phyloP scores from a whole-genome alignment of 148 eudicot genomes.

The Suaeda aralocaspica region DNA sequence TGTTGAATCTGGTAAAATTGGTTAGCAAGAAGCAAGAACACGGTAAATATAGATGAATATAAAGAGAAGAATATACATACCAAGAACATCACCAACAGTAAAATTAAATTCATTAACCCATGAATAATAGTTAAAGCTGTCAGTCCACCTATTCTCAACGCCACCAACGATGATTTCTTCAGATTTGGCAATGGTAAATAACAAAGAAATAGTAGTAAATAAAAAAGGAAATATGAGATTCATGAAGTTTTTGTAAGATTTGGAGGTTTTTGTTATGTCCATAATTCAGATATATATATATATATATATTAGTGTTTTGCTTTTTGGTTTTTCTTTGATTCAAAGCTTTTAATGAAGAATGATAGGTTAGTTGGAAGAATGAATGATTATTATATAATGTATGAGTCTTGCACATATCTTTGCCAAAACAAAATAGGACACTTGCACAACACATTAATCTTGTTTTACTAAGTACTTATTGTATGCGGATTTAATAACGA shows the following conservation, averaged over 20 bases:
- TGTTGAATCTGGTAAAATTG: neutral
- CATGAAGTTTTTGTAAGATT: neutral
- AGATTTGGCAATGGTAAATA: slow-evolving; percentile 22
- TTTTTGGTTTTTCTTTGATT: neutral
- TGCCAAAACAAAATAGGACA: too few species aligned
- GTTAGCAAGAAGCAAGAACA: neutral
- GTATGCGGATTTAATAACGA: too few species aligned
- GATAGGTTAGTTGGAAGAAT: too few species aligned
- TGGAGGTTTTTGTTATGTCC: slow-evolving; percentile 2
- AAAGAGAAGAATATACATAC: slow-evolving; percentile 26
- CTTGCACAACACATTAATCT: too few species aligned
- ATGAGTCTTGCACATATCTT: too few species aligned
- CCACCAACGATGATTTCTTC: slow-evolving; percentile 43
- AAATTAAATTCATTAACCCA: slow-evolving; percentile 39
- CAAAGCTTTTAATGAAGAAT: too few species aligned
- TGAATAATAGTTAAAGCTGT: slow-evolving; percentile 28
- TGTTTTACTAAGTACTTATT: too few species aligned
- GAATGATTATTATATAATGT: too few species aligned
- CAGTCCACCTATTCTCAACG: slow-evolving; percentile 32
- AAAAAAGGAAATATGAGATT: neutral
- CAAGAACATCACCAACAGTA: slow-evolving; percentile 46
- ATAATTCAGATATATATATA: too few species aligned
- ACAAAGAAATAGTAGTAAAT: slow-evolving; percentile 6
- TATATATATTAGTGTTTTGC: too few species aligned
- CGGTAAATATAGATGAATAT: too few species aligned